phyloP scores from a whole-genome alignment of 495 filamentous ascomycete species.

The Aspergillus avenaceus region DNA sequence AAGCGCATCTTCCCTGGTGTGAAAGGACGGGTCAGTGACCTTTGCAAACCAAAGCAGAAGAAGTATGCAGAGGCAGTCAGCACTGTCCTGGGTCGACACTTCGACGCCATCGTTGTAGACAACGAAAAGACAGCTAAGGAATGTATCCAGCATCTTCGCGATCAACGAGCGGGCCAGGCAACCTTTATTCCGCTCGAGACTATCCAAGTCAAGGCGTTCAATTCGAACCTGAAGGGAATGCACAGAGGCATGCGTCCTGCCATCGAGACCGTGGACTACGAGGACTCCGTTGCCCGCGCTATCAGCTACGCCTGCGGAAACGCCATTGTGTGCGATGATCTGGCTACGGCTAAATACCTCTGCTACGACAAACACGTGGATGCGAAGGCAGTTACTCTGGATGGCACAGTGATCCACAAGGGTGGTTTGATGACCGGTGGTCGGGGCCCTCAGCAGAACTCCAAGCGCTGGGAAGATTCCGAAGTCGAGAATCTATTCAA shows the following conservation, averaged over 20 bases:
- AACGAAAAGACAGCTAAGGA: slow-evolving; percentile 91
- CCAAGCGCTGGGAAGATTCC: slow-evolving; percentile 82
- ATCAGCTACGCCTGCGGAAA: slow-evolving; percentile 94
- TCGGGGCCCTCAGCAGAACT: slow-evolving; percentile 65
- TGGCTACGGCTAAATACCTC: slow-evolving; percentile 79
- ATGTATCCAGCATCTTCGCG: slow-evolving; percentile 90
- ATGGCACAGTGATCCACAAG: slow-evolving; percentile 93
- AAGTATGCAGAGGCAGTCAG: slow-evolving; percentile 91
- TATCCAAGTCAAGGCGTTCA: slow-evolving; percentile 85
- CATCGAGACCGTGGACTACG: slow-evolving; percentile 95
- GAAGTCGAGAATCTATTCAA: slow-evolving; percentile 78
- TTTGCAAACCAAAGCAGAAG: slow-evolving; percentile 94
- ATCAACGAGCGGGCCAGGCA: slow-evolving; percentile 77
- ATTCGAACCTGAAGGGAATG: slow-evolving; percentile 86
- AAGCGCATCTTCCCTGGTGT: slow-evolving; percentile 92
- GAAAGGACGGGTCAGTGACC: slow-evolving; percentile 81
- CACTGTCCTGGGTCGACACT: slow-evolving; percentile 87
- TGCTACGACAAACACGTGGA: slow-evolving; percentile 82
- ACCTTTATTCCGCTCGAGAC: slow-evolving; percentile 96
- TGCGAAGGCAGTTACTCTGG: slow-evolving; percentile 88
- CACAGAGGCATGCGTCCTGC: slow-evolving; percentile 80
- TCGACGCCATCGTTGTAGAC: slow-evolving; percentile 94
- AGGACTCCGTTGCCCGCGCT: slow-evolving; percentile 78
- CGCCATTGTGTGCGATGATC: slow-evolving; percentile 88
- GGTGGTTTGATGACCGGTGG: slow-evolving; percentile 98